Percentiles rank a stretch among this genome's conserved stretches.
Evolutionary conservation across 495 filamentous ascomycete genomes (phyloP).

Genomic region (Neurospora hispaniola): DNA sequence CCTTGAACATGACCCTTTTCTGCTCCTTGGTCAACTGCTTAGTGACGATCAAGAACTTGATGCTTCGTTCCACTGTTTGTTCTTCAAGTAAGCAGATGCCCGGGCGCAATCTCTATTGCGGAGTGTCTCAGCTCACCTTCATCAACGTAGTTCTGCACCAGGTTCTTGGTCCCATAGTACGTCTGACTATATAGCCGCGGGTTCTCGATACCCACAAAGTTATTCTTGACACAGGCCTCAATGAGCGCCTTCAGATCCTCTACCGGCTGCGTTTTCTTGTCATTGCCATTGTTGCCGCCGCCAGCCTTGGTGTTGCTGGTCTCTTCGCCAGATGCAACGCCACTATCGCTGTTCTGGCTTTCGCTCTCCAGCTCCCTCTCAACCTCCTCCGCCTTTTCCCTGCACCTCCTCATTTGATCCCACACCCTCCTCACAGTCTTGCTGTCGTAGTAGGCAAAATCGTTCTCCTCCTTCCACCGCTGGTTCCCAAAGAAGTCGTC

Average conservation of each 20-base stretch:
- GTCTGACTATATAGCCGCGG: conserved; percentile 88
- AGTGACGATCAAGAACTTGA: conserved; percentile 57
- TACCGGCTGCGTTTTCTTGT: conserved; percentile 34
- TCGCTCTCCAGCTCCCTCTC: conserved; percentile 18
- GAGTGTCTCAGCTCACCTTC: conserved; percentile 43
- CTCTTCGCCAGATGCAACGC: conserved; percentile 6
- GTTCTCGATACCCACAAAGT: conserved; percentile 94
- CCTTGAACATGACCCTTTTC: conserved; percentile 78
- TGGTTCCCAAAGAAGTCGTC: conserved; percentile 76
- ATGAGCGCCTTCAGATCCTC: conserved; percentile 66
- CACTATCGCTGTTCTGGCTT: conserved; percentile 12
- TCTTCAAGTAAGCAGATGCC: conserved; percentile 8
- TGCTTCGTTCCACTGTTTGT: conserved; percentile 42
- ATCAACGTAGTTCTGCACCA: conserved; percentile 82
- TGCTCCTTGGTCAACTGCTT: conserved; percentile 54
- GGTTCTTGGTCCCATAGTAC: conserved; percentile 88
- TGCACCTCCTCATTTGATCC: conserved; percentile 55
- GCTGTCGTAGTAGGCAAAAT: conserved; percentile 91
- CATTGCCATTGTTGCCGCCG: conserved; percentile 2
- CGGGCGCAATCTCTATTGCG: conserved; percentile 8
- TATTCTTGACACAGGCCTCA: conserved; percentile 92
- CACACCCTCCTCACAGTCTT: conserved; percentile 67
- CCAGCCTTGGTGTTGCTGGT: conserved; percentile 19
- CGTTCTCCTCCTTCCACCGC: conserved; percentile 75
- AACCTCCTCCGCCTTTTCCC: conserved; percentile 47